Base-by-base conservation (phyloP, 2,329 filamentous ascomycete species). In the Alternaria sp. region DNA sequence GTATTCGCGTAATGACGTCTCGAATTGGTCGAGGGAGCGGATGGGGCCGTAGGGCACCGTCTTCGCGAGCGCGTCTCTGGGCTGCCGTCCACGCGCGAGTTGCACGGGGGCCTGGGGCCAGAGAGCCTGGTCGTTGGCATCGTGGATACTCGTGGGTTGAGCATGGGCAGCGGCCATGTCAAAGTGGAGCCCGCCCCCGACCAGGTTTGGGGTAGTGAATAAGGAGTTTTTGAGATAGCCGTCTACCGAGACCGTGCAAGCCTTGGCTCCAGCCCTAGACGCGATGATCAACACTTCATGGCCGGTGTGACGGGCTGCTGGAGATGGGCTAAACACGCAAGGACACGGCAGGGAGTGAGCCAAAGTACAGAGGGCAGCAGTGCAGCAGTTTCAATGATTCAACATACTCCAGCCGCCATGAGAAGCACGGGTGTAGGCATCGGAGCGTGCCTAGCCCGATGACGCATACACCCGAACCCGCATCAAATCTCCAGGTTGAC, bases 41-140 rank as follows among this genome's bases (percentile, higher is more conserved):
- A 78, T 75, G n/a, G 50, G 44, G 22, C 56, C 60, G 66, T 70
- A 77, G 5, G 68, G 62, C 55, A 78, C 63, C 38, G 71, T 76
- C 65, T 73, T 72, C 40, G 73, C 74, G 62, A 74, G 65, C 36
- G 76, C 75, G 57, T 80, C 78, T 57, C 74, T 73, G 32, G 78
- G 75, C 61, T 76, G 73, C 36, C 78, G 76, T n/a, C 77, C 78
- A 18, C 77, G 71, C 9, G 76, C 73, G 11, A 79, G 51, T 67
- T 72, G 64, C n/a, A 62, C 62, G 18, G 66, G 66, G 34, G 62
- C 62, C 36, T 54, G 55, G 22, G 67, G 65, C 70, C 70, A 71
- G 16, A 67, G 54, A 46, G 66, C 63, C 22, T 25, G 43, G 44
- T 59, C 52, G 60, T 64, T 60, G 60, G 58, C 65, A 59, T 63